phyloP scores from a whole-genome alignment of 768 basidiomycete species.

The Kwoniella heveanensis region DNA sequence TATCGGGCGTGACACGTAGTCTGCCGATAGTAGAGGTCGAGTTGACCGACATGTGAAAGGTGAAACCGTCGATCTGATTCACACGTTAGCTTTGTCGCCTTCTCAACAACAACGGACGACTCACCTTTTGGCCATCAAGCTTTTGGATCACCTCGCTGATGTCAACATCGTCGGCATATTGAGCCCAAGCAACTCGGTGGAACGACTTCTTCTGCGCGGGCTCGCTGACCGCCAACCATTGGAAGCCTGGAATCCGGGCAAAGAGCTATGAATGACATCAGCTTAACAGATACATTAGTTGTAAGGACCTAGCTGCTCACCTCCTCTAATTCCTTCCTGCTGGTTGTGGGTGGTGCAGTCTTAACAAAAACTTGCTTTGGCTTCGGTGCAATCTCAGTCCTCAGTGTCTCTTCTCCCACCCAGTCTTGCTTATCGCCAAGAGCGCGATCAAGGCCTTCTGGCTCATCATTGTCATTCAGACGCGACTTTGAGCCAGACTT shows the following conservation, averaged over 20 bases:
- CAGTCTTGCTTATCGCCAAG: constrained; percentile 32
- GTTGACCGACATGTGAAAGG: constrained; percentile 75
- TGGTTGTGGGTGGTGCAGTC: constrained; percentile 90
- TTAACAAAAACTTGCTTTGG: constrained; percentile 78
- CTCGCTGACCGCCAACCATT: constrained; percentile 87
- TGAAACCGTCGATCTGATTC: constrained; percentile 88
- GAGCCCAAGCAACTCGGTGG: constrained; percentile 92
- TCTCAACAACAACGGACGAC: constrained; percentile 19
- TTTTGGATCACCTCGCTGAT: constrained; percentile 72
- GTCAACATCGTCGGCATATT: constrained; percentile 80
- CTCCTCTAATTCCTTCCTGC: constrained; percentile 84
- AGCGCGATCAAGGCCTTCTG: constrained; percentile 41
- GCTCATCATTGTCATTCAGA: constrained; percentile 35
- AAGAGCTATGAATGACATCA: constrained; percentile 64
- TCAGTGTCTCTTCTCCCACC: constrained; percentile 27
- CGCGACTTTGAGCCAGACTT: constrained; percentile 59
- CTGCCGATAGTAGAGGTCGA: constrained; percentile 69
- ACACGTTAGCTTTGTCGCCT: constrained; percentile 13
- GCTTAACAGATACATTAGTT: neutral
- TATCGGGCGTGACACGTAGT: constrained; percentile 77
- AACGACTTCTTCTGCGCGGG: constrained; percentile 90
- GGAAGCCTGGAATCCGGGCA: constrained; percentile 73
- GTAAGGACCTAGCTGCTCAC: constrained; percentile 59
- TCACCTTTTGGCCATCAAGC: constrained; percentile 81
- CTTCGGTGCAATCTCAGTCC: constrained; percentile 44